Base-by-base conservation (phyloP, 2,329 filamentous ascomycete genomes). In the Ceratocystis ficicola region DNA sequence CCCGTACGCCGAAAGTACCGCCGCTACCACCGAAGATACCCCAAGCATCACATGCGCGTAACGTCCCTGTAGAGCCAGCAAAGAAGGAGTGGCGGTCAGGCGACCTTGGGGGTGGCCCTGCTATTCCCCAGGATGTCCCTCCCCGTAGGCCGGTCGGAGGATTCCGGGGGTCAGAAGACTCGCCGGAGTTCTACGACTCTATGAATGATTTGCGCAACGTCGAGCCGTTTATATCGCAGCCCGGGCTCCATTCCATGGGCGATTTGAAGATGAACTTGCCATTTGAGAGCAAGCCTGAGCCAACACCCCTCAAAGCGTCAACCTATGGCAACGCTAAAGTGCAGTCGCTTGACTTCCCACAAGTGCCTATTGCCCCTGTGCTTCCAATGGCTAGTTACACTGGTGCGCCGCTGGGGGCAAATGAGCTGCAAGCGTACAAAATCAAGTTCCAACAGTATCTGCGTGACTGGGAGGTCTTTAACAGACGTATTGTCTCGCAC, bases 31-130 rank as follows among this genome's bases (percentile, higher is more conserved):
- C 69, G 63, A 62, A 66, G 65, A 61, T 64, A 30, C 61, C 60
- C 1, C 68, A 68, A 15, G 66, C 64, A 22, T 36, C 66, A 5
- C 72, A 72, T 6, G 77, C 77, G 22, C 78, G 83, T 36, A 82
- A 80, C 46, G 83, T 85, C 46, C 77, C 78, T 1, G 80, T 84
- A 12, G 83, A 85, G 70, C 83, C 83, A 0, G 79, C 81, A 1
- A 77, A 83, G 50, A 80, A 80, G 3, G 83, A 85, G 67, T 86
- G 83, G 83, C 76, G 83, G 59, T 76, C 81, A 2, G 82, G 82
- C 2, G 75, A 82, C 65, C 73, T 76, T 2, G 65, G 52, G 1
- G 44, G 64, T 8, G 61, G 52, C 12, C 55, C 62, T 10, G 30
- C 12, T 17, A 36, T 55, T 12, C 22, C 46, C 41, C 52, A 41